Evolutionary conservation across 2,329 filamentous ascomycete genomes (phyloP).

Genomic region (Teratosphaeria zuluensis): DNA sequence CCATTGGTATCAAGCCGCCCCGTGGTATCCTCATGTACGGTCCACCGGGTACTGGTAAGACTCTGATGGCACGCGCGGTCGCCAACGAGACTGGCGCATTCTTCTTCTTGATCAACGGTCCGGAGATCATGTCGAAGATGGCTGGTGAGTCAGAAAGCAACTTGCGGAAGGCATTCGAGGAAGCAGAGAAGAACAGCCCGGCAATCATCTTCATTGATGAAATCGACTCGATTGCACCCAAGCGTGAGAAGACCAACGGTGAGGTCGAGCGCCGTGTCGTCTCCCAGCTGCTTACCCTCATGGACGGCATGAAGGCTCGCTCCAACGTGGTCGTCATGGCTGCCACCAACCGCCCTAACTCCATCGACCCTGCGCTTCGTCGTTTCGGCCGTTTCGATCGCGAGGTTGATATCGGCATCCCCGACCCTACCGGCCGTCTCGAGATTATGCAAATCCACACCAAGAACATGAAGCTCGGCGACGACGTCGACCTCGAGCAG

Average conservation of each 20-base stretch:
- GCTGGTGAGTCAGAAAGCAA: slow-evolving; percentile 98
- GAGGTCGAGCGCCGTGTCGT: slow-evolving; percentile 98
- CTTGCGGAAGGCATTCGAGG: slow-evolving; percentile 96
- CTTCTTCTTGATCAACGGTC: slow-evolving; percentile 99
- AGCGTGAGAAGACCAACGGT: slow-evolving; percentile 99
- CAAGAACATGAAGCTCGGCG: slow-evolving; percentile 99
- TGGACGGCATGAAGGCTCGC: slow-evolving; percentile 99
- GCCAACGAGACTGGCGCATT: slow-evolving; percentile 98
- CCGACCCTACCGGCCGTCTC: slow-evolving; percentile 93
- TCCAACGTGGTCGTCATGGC: slow-evolving; percentile 99
- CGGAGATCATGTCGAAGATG: slow-evolving; percentile 99
- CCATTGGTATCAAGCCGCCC: slow-evolving; percentile 98
- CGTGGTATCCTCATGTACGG: slow-evolving; percentile 91
- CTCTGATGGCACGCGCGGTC: slow-evolving; percentile 94
- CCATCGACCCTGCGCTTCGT: slow-evolving; percentile 92
- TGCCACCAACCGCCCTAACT: slow-evolving; percentile 96
- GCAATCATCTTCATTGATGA: slow-evolving; percentile 99
- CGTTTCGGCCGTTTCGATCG: slow-evolving; percentile 98
- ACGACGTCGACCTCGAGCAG: slow-evolving; percentile 92
- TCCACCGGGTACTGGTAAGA: slow-evolving; percentile 98
- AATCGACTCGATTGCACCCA: slow-evolving; percentile 97
- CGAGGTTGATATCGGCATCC: slow-evolving; percentile 96
- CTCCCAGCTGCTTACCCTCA: slow-evolving; percentile 89
- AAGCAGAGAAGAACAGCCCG: slow-evolving; percentile 98
- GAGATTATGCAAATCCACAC: slow-evolving; percentile 99